These are phyloP conservation scores for Pichia manshurica DNA, from an alignment of 805 yeast species.

Conservation along the genomic window DNA sequence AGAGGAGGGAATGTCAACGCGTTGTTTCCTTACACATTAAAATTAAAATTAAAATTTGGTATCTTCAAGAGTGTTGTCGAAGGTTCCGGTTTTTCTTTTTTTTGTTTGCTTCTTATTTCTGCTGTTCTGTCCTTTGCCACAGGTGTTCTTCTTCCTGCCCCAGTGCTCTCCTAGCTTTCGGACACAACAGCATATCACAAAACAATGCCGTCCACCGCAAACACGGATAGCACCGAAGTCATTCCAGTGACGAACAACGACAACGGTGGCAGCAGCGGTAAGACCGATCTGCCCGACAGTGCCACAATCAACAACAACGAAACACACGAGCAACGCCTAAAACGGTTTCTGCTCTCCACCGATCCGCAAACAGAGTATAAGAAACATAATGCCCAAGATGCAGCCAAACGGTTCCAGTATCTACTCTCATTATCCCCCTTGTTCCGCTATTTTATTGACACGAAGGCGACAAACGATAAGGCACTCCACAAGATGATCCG, in stretches of 20 bases:
- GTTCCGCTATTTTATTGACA: conserved; percentile 81
- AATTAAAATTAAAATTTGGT: too few species aligned
- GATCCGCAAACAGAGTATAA: conserved; percentile 56
- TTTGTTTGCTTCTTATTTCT: background rate
- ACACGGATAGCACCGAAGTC: too few species aligned
- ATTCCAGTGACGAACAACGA: background rate
- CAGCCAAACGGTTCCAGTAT: conserved; percentile 75
- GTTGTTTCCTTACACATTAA: too few species aligned
- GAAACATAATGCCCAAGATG: conserved; percentile 47
- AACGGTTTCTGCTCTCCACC: conserved; percentile 42
- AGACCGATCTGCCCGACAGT: conserved; percentile 3
- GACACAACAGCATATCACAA: too few species aligned
- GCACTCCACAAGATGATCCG: conserved; percentile 56
- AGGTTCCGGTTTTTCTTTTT: background rate
- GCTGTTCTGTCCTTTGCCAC: too few species aligned
- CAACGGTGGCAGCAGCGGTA: background rate
- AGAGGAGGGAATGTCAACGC: too few species aligned
- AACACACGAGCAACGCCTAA: conserved; percentile 37
- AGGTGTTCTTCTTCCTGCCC: too few species aligned
- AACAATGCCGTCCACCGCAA: too few species aligned
- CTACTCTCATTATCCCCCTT: conserved; percentile 76
- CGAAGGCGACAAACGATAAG: conserved; percentile 74
- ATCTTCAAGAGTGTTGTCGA: background rate
- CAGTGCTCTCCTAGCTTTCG: too few species aligned
- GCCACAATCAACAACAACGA: conserved; percentile 14